Conservation (phyloP, 108 stramenopile species). For the Parietichytrium sp. region DNA sequence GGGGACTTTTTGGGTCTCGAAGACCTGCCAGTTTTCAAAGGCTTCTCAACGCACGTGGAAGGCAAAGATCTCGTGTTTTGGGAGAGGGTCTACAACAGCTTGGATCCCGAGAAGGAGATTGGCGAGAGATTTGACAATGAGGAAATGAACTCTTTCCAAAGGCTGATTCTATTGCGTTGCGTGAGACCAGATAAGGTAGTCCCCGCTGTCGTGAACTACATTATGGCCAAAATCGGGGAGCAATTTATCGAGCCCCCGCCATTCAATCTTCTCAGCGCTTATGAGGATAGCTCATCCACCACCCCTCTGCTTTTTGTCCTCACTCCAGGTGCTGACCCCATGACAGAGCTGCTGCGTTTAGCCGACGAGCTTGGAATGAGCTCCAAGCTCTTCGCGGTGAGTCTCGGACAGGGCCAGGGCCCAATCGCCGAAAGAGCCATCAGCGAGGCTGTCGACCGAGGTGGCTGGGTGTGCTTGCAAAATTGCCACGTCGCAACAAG, state of each 20-base stretch:
- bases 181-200: conserved; percentile 60
- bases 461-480: conserved; percentile 68
- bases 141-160: conserved; percentile 46
- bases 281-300: conserved; percentile 53
- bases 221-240: conserved; percentile 55
- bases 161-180: conserved; percentile 55
- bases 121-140: conserved; percentile 45
- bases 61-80: conserved; percentile 41
- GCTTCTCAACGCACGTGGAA: conserved; percentile 38
- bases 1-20: conserved; percentile 55
- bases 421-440: conserved; percentile 50
- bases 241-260: conserved; percentile 63
- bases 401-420: conserved; percentile 65
- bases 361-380: conserved; percentile 62
- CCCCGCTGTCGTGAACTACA: conserved; percentile 55
- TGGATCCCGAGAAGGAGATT: conserved; percentile 44
- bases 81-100: conserved; percentile 48
- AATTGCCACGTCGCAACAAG: conserved; percentile 65
- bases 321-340: conserved; percentile 65
- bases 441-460: conserved; percentile 53
- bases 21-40: conserved; percentile 34
- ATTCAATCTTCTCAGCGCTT: conserved; percentile 58
- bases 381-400: conserved; percentile 50
- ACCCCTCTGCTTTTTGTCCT: conserved; percentile 66
- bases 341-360: conserved; percentile 61